Percentiles rank a stretch among this genome's conserved stretches.
Conservation (phyloP, 305 asterid genomes). For the Plantago lanceolata region DNA sequence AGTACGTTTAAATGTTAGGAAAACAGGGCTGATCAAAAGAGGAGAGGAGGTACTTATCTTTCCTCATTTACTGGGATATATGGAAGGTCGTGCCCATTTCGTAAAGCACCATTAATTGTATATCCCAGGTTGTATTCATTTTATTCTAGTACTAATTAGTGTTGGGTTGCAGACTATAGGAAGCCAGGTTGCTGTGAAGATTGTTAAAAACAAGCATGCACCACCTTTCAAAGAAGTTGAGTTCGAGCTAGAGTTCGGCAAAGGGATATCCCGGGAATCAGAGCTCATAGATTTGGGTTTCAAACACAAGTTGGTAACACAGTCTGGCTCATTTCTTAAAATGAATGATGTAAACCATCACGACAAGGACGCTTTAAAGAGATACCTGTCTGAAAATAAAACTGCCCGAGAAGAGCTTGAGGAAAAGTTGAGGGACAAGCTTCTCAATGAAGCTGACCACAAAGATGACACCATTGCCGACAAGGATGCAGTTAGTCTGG, state of each 20-base stretch:
- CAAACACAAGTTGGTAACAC: conserved; percentile 64
- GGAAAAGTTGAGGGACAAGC: conserved; percentile 23
- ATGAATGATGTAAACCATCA: conserved; percentile 31
- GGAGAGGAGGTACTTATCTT: conserved; percentile 72
- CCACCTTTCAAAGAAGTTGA: conserved; percentile 78
- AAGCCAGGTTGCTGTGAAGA: conserved; percentile 81
- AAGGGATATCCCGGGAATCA: conserved; percentile 70
- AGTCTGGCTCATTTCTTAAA: conserved; percentile 33
- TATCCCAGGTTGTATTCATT: no score
- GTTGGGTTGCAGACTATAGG: conserved; percentile 54
- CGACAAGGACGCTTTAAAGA: conserved; percentile 37
- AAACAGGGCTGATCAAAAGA: conserved; percentile 75
- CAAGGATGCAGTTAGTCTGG: conserved; percentile 20
- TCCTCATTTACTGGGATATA: neutral
- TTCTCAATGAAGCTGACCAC: conserved; percentile 5
- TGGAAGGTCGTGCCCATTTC: no score
- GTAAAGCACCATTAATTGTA: no score
- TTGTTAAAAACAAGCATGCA: conserved; percentile 90
- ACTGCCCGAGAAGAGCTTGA: conserved; percentile 51
- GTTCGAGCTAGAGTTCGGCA: conserved; percentile 91
- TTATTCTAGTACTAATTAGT: conserved; percentile 14
- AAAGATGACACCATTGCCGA: conserved; percentile 15
- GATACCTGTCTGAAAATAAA: conserved; percentile 36
- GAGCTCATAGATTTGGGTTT: conserved; percentile 79
- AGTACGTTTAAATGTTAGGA: conserved; percentile 75